Conservation (phyloP, 805 yeast genomes). For the Cyberlindnera meyerae region DNA sequence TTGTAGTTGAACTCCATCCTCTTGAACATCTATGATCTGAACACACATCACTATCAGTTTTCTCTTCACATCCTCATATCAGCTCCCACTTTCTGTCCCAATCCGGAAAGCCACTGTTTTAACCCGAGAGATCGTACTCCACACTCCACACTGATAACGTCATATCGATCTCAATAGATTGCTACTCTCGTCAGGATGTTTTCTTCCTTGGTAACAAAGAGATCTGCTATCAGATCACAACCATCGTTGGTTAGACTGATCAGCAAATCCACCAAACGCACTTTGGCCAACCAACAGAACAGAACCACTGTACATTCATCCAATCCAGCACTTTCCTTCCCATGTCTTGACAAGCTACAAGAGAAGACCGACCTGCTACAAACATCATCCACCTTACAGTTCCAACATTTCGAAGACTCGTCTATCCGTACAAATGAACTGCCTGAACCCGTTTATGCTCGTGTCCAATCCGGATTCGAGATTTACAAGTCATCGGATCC, state of each 20-base stretch:
- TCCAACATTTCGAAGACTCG: constrained; percentile 8
- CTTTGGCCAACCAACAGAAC: constrained; percentile 5
- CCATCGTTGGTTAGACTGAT: constrained; percentile 5
- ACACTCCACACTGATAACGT: too few relatives aligned
- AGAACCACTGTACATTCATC: constrained; percentile 8
- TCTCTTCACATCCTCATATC: too few relatives aligned
- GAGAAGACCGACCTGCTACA: constrained; percentile 36
- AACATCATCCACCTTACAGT: constrained; percentile 2
- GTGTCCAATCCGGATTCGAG: constrained; percentile 64
- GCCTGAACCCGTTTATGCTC: constrained; percentile 82
- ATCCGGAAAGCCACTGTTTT: too few relatives aligned
- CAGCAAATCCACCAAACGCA: constrained; percentile 9
- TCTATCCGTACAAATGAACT: constrained; percentile 38
- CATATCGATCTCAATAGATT: not conserved
- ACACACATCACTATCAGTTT: too few relatives aligned
- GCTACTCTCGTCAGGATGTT: not conserved
- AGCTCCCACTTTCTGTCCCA: too few relatives aligned
- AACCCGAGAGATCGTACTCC: too few relatives aligned
- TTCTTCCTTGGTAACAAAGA: not conserved
- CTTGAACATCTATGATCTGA: too few relatives aligned
- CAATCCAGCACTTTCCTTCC: constrained; percentile 43
- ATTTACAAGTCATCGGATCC: constrained; percentile 51
- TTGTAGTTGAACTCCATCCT: too few relatives aligned
- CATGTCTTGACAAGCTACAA: constrained; percentile 79
- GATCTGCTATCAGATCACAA: not conserved